Evolutionary conservation across 306 rosid genomes (phyloP).

Genomic region (Acacia confusa): DNA sequence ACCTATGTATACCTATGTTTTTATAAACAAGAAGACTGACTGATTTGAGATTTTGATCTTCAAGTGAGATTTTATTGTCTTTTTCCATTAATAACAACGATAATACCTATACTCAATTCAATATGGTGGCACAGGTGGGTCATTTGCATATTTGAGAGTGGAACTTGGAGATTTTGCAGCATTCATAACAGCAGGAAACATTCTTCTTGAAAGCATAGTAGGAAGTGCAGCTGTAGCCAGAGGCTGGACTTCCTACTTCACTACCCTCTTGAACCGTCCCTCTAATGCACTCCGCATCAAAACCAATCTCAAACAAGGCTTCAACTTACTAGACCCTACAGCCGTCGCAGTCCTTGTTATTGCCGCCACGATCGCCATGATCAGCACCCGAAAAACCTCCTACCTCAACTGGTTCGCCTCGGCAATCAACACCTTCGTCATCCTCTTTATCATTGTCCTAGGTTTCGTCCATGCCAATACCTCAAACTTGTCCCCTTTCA

Average conservation of each 20-base stretch:
- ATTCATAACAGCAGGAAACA: slow-evolving; percentile 76
- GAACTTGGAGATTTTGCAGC: slow-evolving; percentile 82
- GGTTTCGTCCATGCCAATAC: slow-evolving; percentile 51
- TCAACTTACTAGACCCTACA: slow-evolving; percentile 67
- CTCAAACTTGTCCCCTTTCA: slow-evolving; percentile 59
- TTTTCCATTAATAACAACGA: too few relatives aligned
- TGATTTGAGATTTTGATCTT: too few relatives aligned
- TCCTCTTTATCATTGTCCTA: slow-evolving; percentile 57
- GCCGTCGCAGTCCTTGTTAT: slow-evolving; percentile 55
- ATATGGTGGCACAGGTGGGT: slow-evolving; percentile 40
- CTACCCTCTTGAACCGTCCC: slow-evolving; percentile 55
- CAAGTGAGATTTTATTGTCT: too few relatives aligned
- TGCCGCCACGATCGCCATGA: slow-evolving; percentile 49
- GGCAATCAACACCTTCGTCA: slow-evolving; percentile 49
- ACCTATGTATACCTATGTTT: too few relatives aligned
- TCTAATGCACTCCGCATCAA: slow-evolving; percentile 50
- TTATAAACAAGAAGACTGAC: too few relatives aligned
- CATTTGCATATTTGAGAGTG: slow-evolving; percentile 76
- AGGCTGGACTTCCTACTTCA: slow-evolving; percentile 81
- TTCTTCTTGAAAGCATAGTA: slow-evolving; percentile 65
- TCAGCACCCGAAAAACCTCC: slow-evolving; percentile 72
- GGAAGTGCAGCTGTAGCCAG: slow-evolving; percentile 73
- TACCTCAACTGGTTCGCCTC: slow-evolving; percentile 71
- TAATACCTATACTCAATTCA: too few relatives aligned
- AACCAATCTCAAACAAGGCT: slow-evolving; percentile 49